Evolutionary conservation across 371 early-diverging fungal genomes (phyloP).

Genomic region (Apophysomyces sp.): DNA sequence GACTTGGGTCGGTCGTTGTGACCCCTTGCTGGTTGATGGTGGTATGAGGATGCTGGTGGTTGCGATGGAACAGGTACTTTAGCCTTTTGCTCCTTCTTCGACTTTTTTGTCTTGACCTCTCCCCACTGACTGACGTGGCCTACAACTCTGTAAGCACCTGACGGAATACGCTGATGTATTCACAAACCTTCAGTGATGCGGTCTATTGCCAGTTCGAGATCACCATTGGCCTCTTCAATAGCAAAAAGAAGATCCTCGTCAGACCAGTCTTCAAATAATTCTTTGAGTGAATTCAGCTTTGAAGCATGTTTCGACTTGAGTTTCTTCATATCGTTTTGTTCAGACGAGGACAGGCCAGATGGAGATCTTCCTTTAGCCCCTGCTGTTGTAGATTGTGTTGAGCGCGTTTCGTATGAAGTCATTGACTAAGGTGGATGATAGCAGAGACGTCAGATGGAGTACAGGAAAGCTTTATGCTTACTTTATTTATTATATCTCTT

Average conservation of each 20-base stretch:
- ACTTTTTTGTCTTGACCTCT: slow-evolving; percentile 85
- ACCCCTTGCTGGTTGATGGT: slow-evolving; percentile 13
- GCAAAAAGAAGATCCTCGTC: slow-evolving; percentile 87
- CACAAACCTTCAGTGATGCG: slow-evolving; percentile 87
- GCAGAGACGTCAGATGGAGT: neutral
- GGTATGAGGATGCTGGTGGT: slow-evolving; percentile 8
- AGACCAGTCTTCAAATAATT: slow-evolving; percentile 88
- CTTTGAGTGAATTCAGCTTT: slow-evolving; percentile 72
- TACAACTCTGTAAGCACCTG: slow-evolving; percentile 23
- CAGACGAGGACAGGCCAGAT: slow-evolving; percentile 20
- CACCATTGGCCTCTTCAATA: slow-evolving; percentile 85
- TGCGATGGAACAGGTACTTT: slow-evolving; percentile 27
- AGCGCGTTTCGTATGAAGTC: slow-evolving; percentile 5
- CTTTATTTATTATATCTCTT: neutral
- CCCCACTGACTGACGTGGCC: slow-evolving; percentile 89
- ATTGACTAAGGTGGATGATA: slow-evolving; percentile 8
- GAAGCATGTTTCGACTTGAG: slow-evolving; percentile 65
- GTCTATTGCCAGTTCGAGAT: slow-evolving; percentile 76
- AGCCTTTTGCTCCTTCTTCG: slow-evolving; percentile 48
- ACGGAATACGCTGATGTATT: neutral
- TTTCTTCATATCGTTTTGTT: slow-evolving; percentile 65
- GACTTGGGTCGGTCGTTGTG: slow-evolving; percentile 14
- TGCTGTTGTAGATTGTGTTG: slow-evolving; percentile 4
- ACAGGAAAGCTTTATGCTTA: neutral
- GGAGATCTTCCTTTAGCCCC: slow-evolving; percentile 4